A percentile compares a stretch with the other conserved stretches of the same genome.
These are phyloP conservation scores for Rhinocladiella similis DNA, from an alignment of 2,329 filamentous ascomycete species.

Conservation along the genomic window DNA sequence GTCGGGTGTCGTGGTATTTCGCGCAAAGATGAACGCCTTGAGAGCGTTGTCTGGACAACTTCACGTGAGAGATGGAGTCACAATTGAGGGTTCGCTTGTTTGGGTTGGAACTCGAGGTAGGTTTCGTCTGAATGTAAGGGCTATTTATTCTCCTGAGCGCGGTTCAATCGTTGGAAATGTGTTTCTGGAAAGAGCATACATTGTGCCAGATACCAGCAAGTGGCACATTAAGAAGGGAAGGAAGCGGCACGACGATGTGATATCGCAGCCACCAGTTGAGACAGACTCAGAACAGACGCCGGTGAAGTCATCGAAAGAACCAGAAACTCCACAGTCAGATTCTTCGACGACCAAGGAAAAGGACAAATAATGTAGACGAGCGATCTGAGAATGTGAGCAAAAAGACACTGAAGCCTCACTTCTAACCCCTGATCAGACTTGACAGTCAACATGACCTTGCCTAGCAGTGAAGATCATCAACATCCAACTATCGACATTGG, in stretches of 20 bases:
- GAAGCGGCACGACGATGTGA: neutral
- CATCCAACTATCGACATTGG: too few relatives aligned
- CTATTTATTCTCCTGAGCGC: conserved; percentile 21
- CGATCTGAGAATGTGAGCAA: too few relatives aligned
- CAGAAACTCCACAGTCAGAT: neutral
- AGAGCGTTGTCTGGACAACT: conserved; percentile 1
- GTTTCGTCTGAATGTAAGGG: conserved; percentile 17
- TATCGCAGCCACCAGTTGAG: neutral
- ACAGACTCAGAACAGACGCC: neutral
- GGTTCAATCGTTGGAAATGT: conserved; percentile 19
- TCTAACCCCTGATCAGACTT: too few relatives aligned
- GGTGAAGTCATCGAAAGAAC: neutral
- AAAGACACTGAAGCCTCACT: too few relatives aligned
- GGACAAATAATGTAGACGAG: neutral
- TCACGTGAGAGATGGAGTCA: conserved; percentile 6
- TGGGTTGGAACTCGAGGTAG: conserved; percentile 22
- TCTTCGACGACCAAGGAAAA: neutral
- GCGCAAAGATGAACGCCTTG: conserved; percentile 9
- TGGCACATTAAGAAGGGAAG: conserved; percentile 9
- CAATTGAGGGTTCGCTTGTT: conserved; percentile 17
- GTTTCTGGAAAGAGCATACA: conserved; percentile 12
- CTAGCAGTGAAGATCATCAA: too few relatives aligned
- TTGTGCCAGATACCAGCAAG: conserved; percentile 13
- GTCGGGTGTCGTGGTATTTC: conserved; percentile 18
- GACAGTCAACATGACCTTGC: too few relatives aligned